Evolutionary conservation across 106 monocot genomes (phyloP), one percentile per base, ranked within the genome.

Genomic region (Phalaenopsis equestris): DNA sequence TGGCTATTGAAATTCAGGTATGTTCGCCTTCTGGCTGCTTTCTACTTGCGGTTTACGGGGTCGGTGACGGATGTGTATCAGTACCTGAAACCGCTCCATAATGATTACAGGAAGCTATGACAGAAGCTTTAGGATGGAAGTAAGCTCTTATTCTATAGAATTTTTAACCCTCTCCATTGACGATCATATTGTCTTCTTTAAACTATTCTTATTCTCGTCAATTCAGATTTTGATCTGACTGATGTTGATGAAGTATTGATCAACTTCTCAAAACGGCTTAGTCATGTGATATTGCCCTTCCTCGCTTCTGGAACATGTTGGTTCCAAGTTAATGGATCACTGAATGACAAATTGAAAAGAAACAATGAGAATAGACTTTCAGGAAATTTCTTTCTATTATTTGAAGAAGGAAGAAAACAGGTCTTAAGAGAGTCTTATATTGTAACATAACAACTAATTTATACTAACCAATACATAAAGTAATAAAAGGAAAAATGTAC

Each of bases 231-330:
- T 84, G 37, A 45, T 6, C 76, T 94, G 86, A 94, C 85, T 21
- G 92, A 94, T 83, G 92, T 98, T 67, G 97, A 98, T 80, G 94
- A 98, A 70, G 84, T 94, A 94, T 98, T 41, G 97, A 94, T 74
- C 94, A 94, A 76, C 87, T 98, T 6, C 84, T 98, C 10, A 98
- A 87, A 11, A 92, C 21, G n/a, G 97, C 94, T 84, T 98, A 90
- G 77, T 94, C 92, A 0, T 98, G 97, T 79, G 94, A 98, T 41
- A 86, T 94, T 72, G 92, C 94, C 5, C 88, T 98, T 30, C 30
- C 30, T 30, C 30, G 30, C 30, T 30, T 30, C 30, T 30, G 30
- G 30, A 30, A 30, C 30, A 30, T 30, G 30, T 30, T 30, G 30
- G 30, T 30, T 30, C 30, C 30, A 30, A 30, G 0, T 30, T 30